These are phyloP conservation scores for Saposhnikovia divaricata DNA, from an alignment of 129 eudicot genomes.

Conservation along the genomic window DNA sequence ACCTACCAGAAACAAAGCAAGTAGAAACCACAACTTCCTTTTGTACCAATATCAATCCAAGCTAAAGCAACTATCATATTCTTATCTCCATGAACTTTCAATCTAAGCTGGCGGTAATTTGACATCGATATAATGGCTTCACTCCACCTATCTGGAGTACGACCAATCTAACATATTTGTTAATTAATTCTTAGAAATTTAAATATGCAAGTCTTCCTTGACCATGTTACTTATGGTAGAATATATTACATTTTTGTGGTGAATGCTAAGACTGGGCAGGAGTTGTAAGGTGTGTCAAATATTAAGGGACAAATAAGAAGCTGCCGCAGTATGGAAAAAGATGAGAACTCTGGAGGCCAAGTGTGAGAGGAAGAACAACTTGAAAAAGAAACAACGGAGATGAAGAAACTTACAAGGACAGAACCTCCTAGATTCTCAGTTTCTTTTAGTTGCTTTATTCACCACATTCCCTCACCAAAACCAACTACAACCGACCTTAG, in stretches of 20 bases:
- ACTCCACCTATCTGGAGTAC: not conserved
- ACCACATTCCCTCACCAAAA: too few relatives aligned
- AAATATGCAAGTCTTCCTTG: not conserved
- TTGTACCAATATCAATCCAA: not conserved
- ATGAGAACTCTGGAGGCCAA: not conserved
- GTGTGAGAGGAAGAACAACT: not conserved
- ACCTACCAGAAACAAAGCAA: not conserved
- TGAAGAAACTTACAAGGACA: not conserved
- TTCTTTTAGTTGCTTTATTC: too few relatives aligned
- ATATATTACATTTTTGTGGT: not conserved
- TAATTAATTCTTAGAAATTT: not conserved
- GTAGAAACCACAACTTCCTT: not conserved
- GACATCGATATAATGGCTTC: not conserved
- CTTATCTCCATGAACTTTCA: not conserved
- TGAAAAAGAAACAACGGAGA: not conserved
- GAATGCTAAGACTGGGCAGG: not conserved
- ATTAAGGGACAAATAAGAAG: not conserved
- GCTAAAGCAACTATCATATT: not conserved
- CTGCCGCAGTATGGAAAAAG: not conserved
- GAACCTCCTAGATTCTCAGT: too few relatives aligned
- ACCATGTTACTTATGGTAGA: not conserved
- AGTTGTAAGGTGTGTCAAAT: not conserved
- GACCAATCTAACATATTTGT: not conserved
- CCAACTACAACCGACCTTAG: too few relatives aligned
- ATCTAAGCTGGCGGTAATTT: not conserved